Base-by-base conservation (phyloP, 495 filamentous ascomycete species). In the Amorphotheca resinae region DNA sequence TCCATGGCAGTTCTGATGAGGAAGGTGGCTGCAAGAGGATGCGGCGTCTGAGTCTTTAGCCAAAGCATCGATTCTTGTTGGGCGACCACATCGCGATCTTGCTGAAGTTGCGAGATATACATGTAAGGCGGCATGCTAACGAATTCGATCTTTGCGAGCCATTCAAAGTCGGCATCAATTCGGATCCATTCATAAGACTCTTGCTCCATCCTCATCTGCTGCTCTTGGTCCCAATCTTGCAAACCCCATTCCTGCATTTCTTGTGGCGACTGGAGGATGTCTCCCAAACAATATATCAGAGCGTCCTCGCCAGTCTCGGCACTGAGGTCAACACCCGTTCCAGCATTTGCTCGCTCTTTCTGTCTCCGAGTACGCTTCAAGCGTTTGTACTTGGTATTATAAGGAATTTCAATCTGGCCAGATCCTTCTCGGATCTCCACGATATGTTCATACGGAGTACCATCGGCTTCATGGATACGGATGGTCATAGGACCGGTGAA, bases 151-250 rank as follows among this genome's bases (percentile, higher is more conserved):
- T 80, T 80, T 63, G 84, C 88, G 30, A 95, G 77, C 91, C 91
- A 99, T 56, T 99, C 91, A 52, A 95, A 95, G 60, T 99, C 91
- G 15, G 88, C 86, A 62, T 99, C 91, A 70, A 96, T 83, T 12
- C 91, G 78, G 46, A 96, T 91, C 91, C 91, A 99, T 59, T 99
- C 91, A 56, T 95, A 99, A 2, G 82, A 91, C 56, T 99, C 91
- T 41, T 87, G 77, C 30, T 86, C 84, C 93, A 99, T 99, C 45
- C 73, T 70, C 6, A 79, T 72, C 56, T 96, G 87, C 9, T 87
- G 81, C 26, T 87, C 82, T 43, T 79, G 76, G 37, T 77, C 75
- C 91, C 91, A 99, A 42, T 95, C 89, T 7, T 72, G 65, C 11
- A 99, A 67, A 28, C 69, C 73, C 93, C 93, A 99, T 35, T 88